Evolutionary conservation across 495 filamentous ascomycete species (phyloP), one percentile per base, ranked within the genome.

Genomic region (Neurospora discreta): DNA sequence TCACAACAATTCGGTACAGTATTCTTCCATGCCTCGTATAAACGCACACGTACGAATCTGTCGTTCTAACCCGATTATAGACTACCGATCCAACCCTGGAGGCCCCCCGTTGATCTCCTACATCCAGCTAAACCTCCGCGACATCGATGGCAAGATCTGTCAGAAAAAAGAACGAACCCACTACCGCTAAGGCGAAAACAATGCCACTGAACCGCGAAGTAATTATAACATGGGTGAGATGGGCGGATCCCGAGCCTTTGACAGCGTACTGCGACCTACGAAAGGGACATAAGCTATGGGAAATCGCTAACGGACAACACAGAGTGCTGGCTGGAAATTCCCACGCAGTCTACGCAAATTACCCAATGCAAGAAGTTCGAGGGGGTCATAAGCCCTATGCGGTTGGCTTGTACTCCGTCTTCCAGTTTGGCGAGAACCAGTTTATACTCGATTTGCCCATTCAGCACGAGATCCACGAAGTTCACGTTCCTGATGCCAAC

Each of bases 321-420:
- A n/a, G 38, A 44, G 4, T 81, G 80, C 69, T 81, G 80, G 79
- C 80, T n/a, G n/a, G n/a, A n/a, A n/a, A n/a, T n/a, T n/a, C 46
- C 26, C 46, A 15, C 9, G 20, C 10, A 58, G 46, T 15, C 20
- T 58, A 26, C 23, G 46, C 46, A 23, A 20, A 58, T 26, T 26
- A 58, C 23, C 46, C 46, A 58, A 26, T 10, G 20, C 20, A 58
- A 1, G 20, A 58, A 15, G 46, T 9, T 26, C 46, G 20, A 13
- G 10, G 20, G 46, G 20, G 6, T 58, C 15, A 58, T 58, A 26
- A 46, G 43, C 43, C 43, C 20, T 46, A 46, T 46, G 20, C 20
- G 46, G 46, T 11, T 46, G 46, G n/a, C 20, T 4, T 58, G 5
- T 58, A 26, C 46, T 58, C 46, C 10, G 46, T 58, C 10, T 23